phyloP scores from a whole-genome alignment of 2,329 filamentous ascomycete genomes.

The Aurifilum marmelostoma region DNA sequence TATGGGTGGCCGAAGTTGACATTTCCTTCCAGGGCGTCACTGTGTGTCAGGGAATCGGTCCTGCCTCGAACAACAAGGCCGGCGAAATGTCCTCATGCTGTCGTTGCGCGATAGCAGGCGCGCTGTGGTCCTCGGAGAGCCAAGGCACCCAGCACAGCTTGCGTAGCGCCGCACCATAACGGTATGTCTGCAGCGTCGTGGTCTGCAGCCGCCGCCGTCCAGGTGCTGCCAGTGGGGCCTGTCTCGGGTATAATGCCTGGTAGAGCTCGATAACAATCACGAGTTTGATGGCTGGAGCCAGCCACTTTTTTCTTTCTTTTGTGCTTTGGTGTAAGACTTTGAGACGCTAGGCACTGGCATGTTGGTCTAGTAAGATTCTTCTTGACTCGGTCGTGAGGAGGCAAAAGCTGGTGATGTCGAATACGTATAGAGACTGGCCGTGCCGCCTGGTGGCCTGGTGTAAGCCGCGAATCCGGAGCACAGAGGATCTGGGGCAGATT shows the following conservation, averaged over 20 bases:
- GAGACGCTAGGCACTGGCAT: neutral
- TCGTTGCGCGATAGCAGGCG: neutral
- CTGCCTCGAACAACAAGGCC: neutral
- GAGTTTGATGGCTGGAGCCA: neutral
- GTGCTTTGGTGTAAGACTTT: neutral
- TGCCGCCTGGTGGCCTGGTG: slow-evolving; percentile 6
- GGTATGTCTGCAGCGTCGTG: neutral
- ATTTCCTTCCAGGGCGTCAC: slow-evolving; percentile 13
- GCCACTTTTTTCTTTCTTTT: neutral
- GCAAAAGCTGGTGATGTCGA: neutral
- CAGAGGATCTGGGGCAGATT: neutral
- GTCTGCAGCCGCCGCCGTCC: slow-evolving; percentile 8
- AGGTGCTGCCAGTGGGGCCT: neutral
- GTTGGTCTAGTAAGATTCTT: neutral
- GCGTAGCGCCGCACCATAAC: slow-evolving; percentile 7
- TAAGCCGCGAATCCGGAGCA: slow-evolving; percentile 10
- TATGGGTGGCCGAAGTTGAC: slow-evolving; percentile 16
- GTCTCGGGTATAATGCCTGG: slow-evolving; percentile 9
- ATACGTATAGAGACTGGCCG: neutral
- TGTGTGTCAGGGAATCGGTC: slow-evolving; percentile 10
- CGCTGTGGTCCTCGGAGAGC: neutral
- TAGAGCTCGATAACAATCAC: neutral
- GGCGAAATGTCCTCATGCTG: neutral
- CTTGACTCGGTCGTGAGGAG: neutral
- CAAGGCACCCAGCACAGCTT: neutral